phyloP scores from a whole-genome alignment of 306 rosid species.

The Corylus avellana region DNA sequence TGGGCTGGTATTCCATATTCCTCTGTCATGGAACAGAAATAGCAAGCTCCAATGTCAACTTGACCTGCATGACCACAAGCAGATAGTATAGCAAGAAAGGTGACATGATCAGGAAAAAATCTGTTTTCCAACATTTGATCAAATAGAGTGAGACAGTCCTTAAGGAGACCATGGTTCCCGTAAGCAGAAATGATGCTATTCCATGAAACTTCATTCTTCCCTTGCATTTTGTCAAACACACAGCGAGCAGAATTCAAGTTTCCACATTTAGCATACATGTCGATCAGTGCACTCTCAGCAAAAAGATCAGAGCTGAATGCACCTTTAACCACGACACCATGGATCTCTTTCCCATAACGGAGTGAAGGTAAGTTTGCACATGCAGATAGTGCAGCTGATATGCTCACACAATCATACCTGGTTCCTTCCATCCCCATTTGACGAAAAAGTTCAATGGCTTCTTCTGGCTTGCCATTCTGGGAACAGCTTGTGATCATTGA shows the following conservation, averaged over 20 bases:
- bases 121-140: constrained; percentile 57
- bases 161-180: constrained; percentile 64
- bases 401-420: constrained; percentile 60
- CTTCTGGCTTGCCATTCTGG: constrained; percentile 68
- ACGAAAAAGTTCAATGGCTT: constrained; percentile 62
- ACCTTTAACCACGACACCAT: constrained; percentile 57
- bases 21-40: constrained; percentile 63
- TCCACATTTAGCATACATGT: constrained; percentile 90
- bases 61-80: constrained; percentile 83
- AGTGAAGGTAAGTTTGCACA: constrained; percentile 67
- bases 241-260: constrained; percentile 48
- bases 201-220: constrained; percentile 84
- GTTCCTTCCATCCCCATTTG: constrained; percentile 63
- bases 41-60: constrained; percentile 57
- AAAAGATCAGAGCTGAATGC: constrained; percentile 50
- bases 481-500: constrained; percentile 71
- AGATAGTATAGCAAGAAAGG: constrained; percentile 76
- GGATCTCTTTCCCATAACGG: constrained; percentile 69
- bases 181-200: constrained; percentile 77
- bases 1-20: constrained; percentile 58
- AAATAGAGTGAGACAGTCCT: constrained; percentile 58
- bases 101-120: constrained; percentile 72
- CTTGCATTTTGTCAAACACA: constrained; percentile 62
- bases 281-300: constrained; percentile 66
- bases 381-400: constrained; percentile 70